phyloP scores from a whole-genome alignment of 2,329 filamentous ascomycete genomes.

The Chalaropsis thielavioides region DNA sequence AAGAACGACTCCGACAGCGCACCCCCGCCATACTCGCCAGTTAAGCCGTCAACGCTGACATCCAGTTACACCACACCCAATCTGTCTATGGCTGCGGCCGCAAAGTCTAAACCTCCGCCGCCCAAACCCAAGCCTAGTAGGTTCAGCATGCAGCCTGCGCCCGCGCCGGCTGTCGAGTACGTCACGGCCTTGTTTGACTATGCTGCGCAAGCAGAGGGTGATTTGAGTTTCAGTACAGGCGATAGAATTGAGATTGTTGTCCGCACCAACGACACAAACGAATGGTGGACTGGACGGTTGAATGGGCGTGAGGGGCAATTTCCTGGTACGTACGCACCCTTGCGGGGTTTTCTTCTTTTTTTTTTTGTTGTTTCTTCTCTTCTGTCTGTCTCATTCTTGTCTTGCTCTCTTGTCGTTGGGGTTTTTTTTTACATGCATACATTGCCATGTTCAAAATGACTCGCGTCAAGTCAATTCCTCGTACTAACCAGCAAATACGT shows the following conservation, averaged over 20 bases:
- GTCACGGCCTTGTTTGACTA: constrained; percentile 93
- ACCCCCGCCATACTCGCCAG: constrained; percentile 56
- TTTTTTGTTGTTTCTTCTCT: not conserved
- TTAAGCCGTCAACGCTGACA: constrained; percentile 20
- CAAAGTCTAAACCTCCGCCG: constrained; percentile 55
- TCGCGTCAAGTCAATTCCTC: not conserved
- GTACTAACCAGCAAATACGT: not conserved
- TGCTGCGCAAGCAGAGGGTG: constrained; percentile 85
- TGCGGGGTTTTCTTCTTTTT: not conserved
- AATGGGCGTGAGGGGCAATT: constrained; percentile 79
- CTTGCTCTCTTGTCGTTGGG: not conserved
- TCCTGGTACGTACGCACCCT: constrained; percentile 51
- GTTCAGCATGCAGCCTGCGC: constrained; percentile 38
- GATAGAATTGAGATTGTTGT: constrained; percentile 80
- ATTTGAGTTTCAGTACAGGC: constrained; percentile 77
- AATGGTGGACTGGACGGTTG: constrained; percentile 88
- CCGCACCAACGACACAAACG: constrained; percentile 79
- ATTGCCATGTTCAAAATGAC: not conserved
- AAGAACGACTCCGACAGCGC: constrained; percentile 31
- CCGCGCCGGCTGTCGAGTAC: constrained; percentile 52
- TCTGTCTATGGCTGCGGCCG: constrained; percentile 36
- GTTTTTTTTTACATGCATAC: not conserved
- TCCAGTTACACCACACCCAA: constrained; percentile 25
- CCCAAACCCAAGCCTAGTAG: constrained; percentile 64
- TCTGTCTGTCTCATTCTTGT: not conserved